Base-by-base conservation (phyloP, 1,139 yeast genomes). In the Sugiyamaella novakii region DNA sequence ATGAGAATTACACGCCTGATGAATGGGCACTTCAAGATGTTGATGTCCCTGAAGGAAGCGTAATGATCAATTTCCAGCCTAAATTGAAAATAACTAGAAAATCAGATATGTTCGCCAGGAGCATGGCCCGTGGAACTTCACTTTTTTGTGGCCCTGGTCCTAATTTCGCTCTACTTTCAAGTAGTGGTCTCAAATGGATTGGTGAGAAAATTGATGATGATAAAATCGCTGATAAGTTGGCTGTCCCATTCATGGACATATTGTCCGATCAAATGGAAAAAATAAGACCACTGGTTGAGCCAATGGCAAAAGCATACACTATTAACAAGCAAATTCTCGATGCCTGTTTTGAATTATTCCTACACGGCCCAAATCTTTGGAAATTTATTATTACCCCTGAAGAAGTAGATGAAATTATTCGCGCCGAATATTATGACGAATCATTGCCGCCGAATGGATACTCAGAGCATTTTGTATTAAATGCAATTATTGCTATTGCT, bases 161-260 rank as follows among this genome's bases (percentile, higher is more conserved):
- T 0, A 61, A 72, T 0, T 65, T 75, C 40, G 68, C 76, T 0
- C 57, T 75, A 6, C 64, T 75, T 39, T 68, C 77, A 3, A 61
- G 67, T 2, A 54, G 57, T 25, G 79, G 79, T 5, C 46, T 75
- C 21, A 59, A 62, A 36, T 73, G 78, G 77, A 58, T 75, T 12
- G 60, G 65, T 6, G 64, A 59, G 11, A 65, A 62, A 41, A 52
- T 70, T n/a, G 68, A 69, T 25, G 67, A 69, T 46, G 58, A 59
- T 12, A 39, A 46, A 2, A 33, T 65, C 17, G 58, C 61, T 12
- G 54, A 52, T n/a, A 54, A 54, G 6, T 49, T 68, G 0, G 55
- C 60, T 11, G 49, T 55, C 0, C 49, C 63, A 3, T 59, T 62
- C 7, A 40, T 54, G 2, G 61, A 62, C 25, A 50, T 57, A 12